Evolutionary conservation across 2,329 filamentous ascomycete species (phyloP), one percentile per base, ranked within the genome.

Genomic region (Alternaria conjuncta): DNA sequence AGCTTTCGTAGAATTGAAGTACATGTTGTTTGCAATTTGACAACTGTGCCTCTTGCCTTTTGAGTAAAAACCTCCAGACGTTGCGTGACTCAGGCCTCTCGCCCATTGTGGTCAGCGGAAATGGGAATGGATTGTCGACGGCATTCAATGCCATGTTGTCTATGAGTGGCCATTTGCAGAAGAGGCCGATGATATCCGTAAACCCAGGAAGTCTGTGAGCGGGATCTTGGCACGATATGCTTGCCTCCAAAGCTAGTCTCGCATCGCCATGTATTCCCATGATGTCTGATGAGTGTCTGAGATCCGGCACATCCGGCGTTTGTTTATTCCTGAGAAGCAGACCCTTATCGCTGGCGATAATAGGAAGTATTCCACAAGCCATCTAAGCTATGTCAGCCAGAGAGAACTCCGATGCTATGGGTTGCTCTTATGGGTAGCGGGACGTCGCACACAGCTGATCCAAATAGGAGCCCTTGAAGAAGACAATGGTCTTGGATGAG

Each of bases 221-320:
- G 0, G 28, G 50, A 9, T 41, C 30, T 1, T 3, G 13, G 4
- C n/a, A 3, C 13, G 5, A 41, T 0, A 25, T 7, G 11, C 30
- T 54, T 23, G 13, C 8, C n/a, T 13, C 6, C 8, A 41, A 25
- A 12, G 26, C 11, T 5, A 7, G 3, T 3, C 7, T n/a, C 2
- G 3, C 13, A 12, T 12, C 18, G 2, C 9, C 28, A 5, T 23
- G 2, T 21, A 50, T 20, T 6, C 12, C 11, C 7, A 45, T 5
- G 9, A 44, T 10, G 18, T 21, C 18, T 20, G 8, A 28, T 28
- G 15, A 11, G 9, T 28, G 46, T 6, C 4, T 18, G 12, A 28
- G 46, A 18, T 28, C 13, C 15, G 23, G 10, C 5, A 3, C 25
- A 0, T 15, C 1, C 6, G 25, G 46, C 1, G 1, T 0, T 20